These are phyloP conservation scores for Coniochaeta ligniaria DNA, from an alignment of 2,329 filamentous ascomycete species.

Conservation along the genomic window DNA sequence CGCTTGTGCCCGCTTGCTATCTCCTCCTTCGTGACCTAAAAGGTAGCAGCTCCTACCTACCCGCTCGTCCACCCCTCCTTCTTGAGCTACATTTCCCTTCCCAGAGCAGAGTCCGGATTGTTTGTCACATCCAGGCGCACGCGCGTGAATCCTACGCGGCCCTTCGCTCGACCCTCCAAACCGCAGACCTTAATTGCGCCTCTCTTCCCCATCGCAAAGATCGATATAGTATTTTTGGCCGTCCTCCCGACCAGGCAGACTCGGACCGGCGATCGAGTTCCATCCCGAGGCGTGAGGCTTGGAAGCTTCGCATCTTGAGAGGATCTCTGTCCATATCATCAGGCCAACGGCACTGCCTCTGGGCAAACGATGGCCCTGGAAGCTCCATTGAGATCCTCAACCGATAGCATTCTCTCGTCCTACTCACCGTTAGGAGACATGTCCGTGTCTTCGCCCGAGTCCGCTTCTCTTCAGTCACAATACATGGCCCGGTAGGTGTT, in stretches of 20 bases:
- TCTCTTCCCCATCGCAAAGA: not conserved
- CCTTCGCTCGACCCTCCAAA: not conserved
- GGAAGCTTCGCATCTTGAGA: not conserved
- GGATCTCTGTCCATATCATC: not conserved
- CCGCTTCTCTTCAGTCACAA: slow-evolving; percentile 37
- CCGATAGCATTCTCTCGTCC: slow-evolving; percentile 46
- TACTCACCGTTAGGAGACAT: slow-evolving; percentile 49
- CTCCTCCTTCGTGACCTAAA: not conserved
- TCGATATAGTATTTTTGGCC: not conserved
- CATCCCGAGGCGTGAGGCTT: not conserved
- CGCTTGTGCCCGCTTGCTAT: not conserved
- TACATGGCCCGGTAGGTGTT: slow-evolving; percentile 44
- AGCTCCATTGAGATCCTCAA: slow-evolving; percentile 56
- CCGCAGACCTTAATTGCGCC: not conserved
- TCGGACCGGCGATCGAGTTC: not conserved
- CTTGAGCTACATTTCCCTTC: not conserved
- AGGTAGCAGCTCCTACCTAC: not conserved
- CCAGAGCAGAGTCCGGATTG: not conserved
- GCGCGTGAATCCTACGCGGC: not conserved
- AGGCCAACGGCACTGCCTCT: not conserved
- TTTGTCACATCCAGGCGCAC: not conserved
- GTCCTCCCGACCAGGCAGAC: not conserved
- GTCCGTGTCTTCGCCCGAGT: slow-evolving; percentile 46
- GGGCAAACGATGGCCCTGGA: slow-evolving; percentile 47
- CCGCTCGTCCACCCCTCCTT: not conserved